Base-by-base conservation (phyloP, 176 grass and related monocot species). In the Triticum turgidum region DNA sequence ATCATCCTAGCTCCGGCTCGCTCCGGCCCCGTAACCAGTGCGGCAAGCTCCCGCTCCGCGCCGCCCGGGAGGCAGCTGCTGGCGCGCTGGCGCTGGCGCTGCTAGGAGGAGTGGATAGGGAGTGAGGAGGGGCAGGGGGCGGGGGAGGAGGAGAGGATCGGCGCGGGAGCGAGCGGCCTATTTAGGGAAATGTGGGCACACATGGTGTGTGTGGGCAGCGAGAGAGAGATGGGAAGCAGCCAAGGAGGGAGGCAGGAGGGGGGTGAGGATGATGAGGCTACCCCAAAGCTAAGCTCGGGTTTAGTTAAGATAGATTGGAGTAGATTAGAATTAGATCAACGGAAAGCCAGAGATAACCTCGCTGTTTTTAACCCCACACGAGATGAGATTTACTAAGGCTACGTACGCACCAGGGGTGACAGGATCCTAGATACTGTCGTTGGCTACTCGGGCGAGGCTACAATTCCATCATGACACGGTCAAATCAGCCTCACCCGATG, bases 121-220 rank as follows among this genome's bases (percentile, higher is more conserved):
- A 84, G 76, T 65, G 84, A 77, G 69, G 61, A 77, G 54, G 73
- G 52, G 35, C 29, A 29, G 7, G 68, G 69, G 76, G 1, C 4
- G 21, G 20, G 9, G 42, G 76, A 41, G 32, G 56, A 34, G 11
- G 79, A 80, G 80, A 35, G 73, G 67, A 88, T 32, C 82, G 61
- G 42, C 17, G 35, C 4, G 54, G 62, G 38, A 62, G 76, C 81
- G 79, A 33, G 65, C 35, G 14, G 18, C 52, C 49, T 72, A 83
- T 81, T 88, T 81, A 85, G 70, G 86, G 77, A 84, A 88, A 88
- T 85, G 86, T 78, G 71, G 70, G 64, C 82, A 91, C 82, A 82
- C 86, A 69, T 83, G 85, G 76, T 77, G 80, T 69, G 76, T 73
- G 70, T 29, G 61, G 45, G 76, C 35, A 87, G 37, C 72, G 18